These are phyloP conservation scores for Collybia sp. DNA, from an alignment of 768 basidiomycete genomes.

Conservation along the genomic window DNA sequence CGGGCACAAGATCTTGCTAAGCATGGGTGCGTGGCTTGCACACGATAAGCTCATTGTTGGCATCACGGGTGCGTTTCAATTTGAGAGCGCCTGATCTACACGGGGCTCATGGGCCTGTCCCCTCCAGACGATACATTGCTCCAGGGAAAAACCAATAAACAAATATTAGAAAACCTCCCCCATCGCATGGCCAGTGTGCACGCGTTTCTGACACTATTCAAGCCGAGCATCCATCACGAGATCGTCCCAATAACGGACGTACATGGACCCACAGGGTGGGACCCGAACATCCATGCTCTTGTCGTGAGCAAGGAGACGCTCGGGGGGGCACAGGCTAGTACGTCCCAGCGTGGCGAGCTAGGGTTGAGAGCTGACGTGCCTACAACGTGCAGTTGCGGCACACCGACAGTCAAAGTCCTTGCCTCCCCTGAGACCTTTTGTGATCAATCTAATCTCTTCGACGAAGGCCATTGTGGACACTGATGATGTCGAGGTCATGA, in stretches of 20 bases:
- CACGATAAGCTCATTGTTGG: conserved; percentile 82
- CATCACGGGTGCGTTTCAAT: conserved; percentile 59
- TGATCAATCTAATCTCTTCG: conserved; percentile 89
- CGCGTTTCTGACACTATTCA: conserved; percentile 69
- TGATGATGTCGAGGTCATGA: conserved; percentile 64
- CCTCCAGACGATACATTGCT: conserved; percentile 64
- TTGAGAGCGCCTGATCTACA: not conserved
- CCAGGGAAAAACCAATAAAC: conserved; percentile 62
- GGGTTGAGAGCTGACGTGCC: not conserved
- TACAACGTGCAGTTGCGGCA: conserved; percentile 47
- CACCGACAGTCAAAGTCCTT: conserved; percentile 53
- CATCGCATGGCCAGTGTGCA: conserved; percentile 53
- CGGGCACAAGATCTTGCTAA: conserved; percentile 94
- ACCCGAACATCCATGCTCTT: conserved; percentile 85
- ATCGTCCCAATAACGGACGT: conserved; percentile 79
- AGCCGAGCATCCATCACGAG: conserved; percentile 58
- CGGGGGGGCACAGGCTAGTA: conserved; percentile 69
- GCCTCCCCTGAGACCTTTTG: conserved; percentile 57
- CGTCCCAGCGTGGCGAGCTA: conserved; percentile 21
- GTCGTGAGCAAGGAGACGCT: conserved; percentile 91
- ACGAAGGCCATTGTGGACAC: conserved; percentile 53
- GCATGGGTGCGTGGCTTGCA: conserved; percentile 86
- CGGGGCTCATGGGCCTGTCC: conserved; percentile 2
- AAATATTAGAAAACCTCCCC: conserved; percentile 60
- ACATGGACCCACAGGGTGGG: conserved; percentile 87